Evolutionary conservation across 139 green algal species (phyloP), one percentile per base, ranked within the genome.

Genomic region (Raphidocelis subcapitata): DNA sequence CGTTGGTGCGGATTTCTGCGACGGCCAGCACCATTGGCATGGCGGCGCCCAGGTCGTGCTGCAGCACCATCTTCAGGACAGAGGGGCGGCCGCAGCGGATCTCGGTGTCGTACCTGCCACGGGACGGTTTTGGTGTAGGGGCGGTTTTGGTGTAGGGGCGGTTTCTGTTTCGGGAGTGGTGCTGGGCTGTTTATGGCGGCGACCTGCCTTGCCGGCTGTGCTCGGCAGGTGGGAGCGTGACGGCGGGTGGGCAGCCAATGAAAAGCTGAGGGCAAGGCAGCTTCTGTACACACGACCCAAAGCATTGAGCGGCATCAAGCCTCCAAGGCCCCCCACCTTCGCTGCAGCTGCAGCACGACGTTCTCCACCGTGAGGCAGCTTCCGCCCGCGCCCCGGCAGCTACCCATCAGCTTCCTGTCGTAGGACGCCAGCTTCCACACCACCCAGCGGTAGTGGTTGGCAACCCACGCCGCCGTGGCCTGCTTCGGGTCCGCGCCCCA

Each of bases 371-470:
- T 61, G 5, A 67, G 33, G 61, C 70, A 64, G 54, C 21, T 20
- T 23, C 28, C 32, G 57, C 1, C 21, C 16, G 52, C 10, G 26
- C 32, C n/a, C 35, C 41, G 47, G 69, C 69, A 47, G 59, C 69
- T 62, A 2, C 57, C 46, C 55, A 59, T 66, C 46, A 75, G 63
- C 52, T 72, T 72, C 10, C 72, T 54, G 47, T 90, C 84, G 54
- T 86, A 83, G 1, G 69, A 55, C 33, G 88, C 84, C 54, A 92
- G 81, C 80, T 93, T 93, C 87, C 89, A 94, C n/a, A 93, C 77
- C 44, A 89, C 70, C 89, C 84, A 91, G 4, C 75, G 81, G 66
- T 74, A 90, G 56, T 89, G 82, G 71, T 94, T 93, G 26, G 26
- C 26, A 15, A 86, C 79, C 89, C 89, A 94, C 3, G 73, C 84